These are phyloP conservation scores for Xanthoconium stramineum DNA, from an alignment of 768 basidiomycete genomes.

Conservation along the genomic window DNA sequence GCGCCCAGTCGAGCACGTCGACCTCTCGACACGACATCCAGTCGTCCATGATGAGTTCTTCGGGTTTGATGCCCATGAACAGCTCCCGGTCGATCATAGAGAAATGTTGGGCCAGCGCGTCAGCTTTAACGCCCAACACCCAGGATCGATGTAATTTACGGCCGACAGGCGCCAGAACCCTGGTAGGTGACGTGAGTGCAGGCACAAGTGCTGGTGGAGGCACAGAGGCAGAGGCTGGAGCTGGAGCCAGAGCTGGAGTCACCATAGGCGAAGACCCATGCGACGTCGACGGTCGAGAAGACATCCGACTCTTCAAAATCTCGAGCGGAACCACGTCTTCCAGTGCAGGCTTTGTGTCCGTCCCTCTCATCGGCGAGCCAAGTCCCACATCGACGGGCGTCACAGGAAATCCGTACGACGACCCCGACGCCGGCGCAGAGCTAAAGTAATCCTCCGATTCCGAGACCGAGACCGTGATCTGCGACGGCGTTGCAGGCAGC, in stretches of 20 bases:
- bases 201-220: neutral
- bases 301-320: slow-evolving; percentile 59
- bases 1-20: slow-evolving; percentile 79
- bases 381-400: slow-evolving; percentile 14
- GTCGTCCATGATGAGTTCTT: slow-evolving; percentile 77
- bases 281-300: slow-evolving; percentile 36
- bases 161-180: slow-evolving; percentile 35
- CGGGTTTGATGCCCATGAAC: slow-evolving; percentile 80
- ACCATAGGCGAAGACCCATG: slow-evolving; percentile 24
- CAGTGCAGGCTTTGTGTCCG: slow-evolving; percentile 46
- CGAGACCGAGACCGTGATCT: slow-evolving; percentile 17
- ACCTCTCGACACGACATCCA: slow-evolving; percentile 62
- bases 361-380: slow-evolving; percentile 31
- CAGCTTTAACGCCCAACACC: slow-evolving; percentile 60
- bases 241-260: slow-evolving; percentile 10
- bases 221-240: neutral
- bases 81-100: slow-evolving; percentile 87
- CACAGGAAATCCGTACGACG: slow-evolving; percentile 11
- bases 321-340: slow-evolving; percentile 68
- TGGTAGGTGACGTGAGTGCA: slow-evolving; percentile 29
- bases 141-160: slow-evolving; percentile 66
- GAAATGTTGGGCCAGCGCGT: slow-evolving; percentile 70
- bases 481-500: slow-evolving; percentile 19
- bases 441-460: slow-evolving; percentile 26
- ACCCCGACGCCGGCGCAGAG: slow-evolving; percentile 15